A percentile compares a stretch with the other conserved stretches of the same genome.
phyloP scores from a whole-genome alignment of 2,329 filamentous ascomycete genomes.

The Fusarium sp. region DNA sequence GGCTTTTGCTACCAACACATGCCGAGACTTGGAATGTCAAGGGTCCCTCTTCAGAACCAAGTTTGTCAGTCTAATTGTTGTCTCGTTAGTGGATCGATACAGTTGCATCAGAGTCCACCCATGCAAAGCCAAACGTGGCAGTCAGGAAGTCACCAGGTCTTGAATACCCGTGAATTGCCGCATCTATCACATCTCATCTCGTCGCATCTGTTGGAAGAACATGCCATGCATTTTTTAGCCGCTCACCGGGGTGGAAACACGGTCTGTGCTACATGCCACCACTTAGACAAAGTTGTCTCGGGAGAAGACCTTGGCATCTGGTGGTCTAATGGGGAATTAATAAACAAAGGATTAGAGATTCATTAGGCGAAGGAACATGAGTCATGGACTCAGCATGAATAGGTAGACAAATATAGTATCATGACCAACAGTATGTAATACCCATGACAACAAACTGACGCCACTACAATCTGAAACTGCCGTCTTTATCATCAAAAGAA shows the following conservation, averaged over 20 bases:
- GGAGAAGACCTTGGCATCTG: not conserved
- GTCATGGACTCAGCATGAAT: not conserved
- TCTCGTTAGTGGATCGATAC: not conserved
- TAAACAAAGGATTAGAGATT: not conserved
- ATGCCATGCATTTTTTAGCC: constrained; percentile 4
- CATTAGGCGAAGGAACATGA: not conserved
- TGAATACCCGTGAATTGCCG: not conserved
- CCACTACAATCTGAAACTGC: not conserved
- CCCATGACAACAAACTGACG: not conserved
- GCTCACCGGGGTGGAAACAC: constrained; percentile 30
- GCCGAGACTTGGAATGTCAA: not conserved
- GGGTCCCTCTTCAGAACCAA: not conserved
- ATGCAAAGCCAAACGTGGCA: constrained; percentile 8
- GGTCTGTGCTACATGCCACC: constrained; percentile 14
- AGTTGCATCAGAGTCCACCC: not conserved
- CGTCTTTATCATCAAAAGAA: not conserved
- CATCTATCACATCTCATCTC: constrained; percentile 4
- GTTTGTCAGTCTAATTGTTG: too few species aligned
- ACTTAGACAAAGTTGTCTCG: not conserved
- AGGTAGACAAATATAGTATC: not conserved
- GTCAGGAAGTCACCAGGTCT: constrained; percentile 2
- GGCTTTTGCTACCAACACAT: not conserved
- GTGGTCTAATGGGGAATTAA: not conserved
- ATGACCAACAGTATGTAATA: too few species aligned
- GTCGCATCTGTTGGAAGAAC: not conserved